Evolutionary conservation across 1,284 basidiomycete genomes (phyloP), one percentile per base, ranked within the genome.

Genomic region (Trametes pubescens): DNA sequence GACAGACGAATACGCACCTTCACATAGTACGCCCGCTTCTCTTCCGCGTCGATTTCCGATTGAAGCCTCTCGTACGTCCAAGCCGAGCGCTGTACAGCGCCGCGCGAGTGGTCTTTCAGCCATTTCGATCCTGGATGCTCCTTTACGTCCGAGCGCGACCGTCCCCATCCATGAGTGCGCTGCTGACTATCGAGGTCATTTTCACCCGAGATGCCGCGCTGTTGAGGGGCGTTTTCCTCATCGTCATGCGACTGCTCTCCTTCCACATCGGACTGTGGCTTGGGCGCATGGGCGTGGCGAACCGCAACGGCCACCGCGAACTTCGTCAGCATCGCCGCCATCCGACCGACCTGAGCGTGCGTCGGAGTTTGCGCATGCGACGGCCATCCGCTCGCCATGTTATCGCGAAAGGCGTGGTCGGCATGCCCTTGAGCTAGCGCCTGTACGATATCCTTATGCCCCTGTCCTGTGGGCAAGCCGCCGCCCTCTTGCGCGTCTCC

Each of bases 281-380:
- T 52, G 7, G 63, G 57, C 43, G 68, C 69, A 29, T 71, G 67
- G 1, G 71, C 64, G 52, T 74, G 68, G 13, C 71, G 60, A 0
- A 73, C 75, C 22, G 73, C 67, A 18, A 75, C 74, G 1, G 84
- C 74, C 11, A 86, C 61, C 11, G 82, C 77, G 66, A 86, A 78
- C 61, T 77, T 78, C 2, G 83, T 83, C 16, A 88, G 66, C 73
- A 88, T 79, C 10, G 76, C 77, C 7, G 82, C 76, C 84, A 89
- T 87, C 18, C 79, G 77, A 8, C 85, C 85, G 29, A 88, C 47
- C 44, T 75, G 69, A 29, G 71, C 71, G 34, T 71, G 70, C 29
- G 74, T 73, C 34, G 72, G 72, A 22, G 74, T 74, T 58, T 72
- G 71, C 18, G 70, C 65, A 9, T 71, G 52, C 22, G 68, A 58